Percentiles rank a stretch among this genome's conserved stretches.
Evolutionary conservation across 805 yeast genomes (phyloP).

Genomic region (Wickerhamiella parazyma): DNA sequence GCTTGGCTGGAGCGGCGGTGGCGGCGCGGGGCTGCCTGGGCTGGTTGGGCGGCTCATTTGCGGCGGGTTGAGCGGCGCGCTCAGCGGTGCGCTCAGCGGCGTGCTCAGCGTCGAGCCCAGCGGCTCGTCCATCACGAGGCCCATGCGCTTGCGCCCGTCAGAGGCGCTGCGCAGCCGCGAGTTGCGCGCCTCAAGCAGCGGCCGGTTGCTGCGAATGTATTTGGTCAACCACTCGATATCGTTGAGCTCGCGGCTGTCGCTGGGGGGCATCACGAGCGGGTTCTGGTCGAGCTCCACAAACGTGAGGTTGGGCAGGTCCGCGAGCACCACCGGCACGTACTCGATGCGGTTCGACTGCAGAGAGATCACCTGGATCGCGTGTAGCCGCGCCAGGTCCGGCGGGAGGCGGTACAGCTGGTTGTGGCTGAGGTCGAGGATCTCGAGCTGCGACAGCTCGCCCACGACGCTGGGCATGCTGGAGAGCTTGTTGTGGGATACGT

Average conservation of each 20-base stretch:
- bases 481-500: slow-evolving; percentile 49
- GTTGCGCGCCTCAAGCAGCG: not conserved
- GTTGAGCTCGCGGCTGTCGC: slow-evolving; percentile 6
- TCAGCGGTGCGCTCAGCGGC: no score
- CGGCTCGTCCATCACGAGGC: slow-evolving; percentile 34
- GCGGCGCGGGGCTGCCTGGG: not conserved
- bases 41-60: not conserved
- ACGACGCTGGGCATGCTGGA: slow-evolving; percentile 36
- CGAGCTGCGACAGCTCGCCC: slow-evolving; percentile 32
- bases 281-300: slow-evolving; percentile 51
- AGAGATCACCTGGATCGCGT: slow-evolving; percentile 38
- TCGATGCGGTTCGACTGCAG: slow-evolving; percentile 45
- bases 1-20: not conserved
- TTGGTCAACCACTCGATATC: slow-evolving; percentile 21
- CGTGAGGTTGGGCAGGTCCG: slow-evolving; percentile 38
- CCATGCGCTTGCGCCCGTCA: slow-evolving; percentile 58
- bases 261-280: slow-evolving; percentile 34
- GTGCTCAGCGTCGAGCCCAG: no score
- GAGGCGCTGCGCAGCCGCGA: not conserved
- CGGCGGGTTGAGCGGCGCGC: no score
- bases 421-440: slow-evolving; percentile 50
- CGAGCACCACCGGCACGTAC: slow-evolving; percentile 39
- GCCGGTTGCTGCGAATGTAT: slow-evolving; percentile 24
- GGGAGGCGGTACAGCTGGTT: slow-evolving; percentile 43
- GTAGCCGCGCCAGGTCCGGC: slow-evolving; percentile 28